Evolutionary conservation across 768 basidiomycete genomes (phyloP).

Genomic region (Tulasnella sp.): DNA sequence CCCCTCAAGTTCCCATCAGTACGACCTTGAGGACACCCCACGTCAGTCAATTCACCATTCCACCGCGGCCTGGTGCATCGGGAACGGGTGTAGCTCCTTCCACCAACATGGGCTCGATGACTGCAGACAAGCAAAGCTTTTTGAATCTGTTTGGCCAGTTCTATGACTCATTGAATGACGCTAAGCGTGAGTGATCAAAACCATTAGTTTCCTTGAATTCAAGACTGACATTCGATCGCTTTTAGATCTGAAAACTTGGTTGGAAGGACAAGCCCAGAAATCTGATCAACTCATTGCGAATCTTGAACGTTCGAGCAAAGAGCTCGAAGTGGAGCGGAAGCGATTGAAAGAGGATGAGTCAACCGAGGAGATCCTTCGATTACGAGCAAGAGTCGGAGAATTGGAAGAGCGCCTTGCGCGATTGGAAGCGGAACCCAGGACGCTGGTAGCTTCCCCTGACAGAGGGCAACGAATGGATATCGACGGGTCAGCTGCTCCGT

Average conservation of each 20-base stretch:
- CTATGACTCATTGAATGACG: constrained; percentile 10
- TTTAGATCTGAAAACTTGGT: constrained; percentile 9
- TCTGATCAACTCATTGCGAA: constrained; percentile 7
- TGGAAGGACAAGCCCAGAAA: constrained; percentile 9
- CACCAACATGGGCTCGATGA: background rate
- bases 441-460: background rate
- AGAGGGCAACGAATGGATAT: background rate
- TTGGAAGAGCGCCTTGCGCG: constrained; percentile 1
- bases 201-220: background rate
- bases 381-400: background rate
- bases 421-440: background rate
- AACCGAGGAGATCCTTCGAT: background rate
- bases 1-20: constrained; percentile 3
- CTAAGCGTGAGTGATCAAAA: constrained; percentile 4
- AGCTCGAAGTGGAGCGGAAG: constrained; percentile 2
- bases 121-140: constrained; percentile 8
- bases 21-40: constrained; percentile 11
- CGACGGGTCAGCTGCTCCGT: background rate
- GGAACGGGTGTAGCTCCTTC: background rate
- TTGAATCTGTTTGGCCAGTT: constrained; percentile 10
- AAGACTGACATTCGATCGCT: background rate
- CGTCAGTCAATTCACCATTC: constrained; percentile 4
- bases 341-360: background rate
- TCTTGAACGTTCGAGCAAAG: constrained; percentile 3
- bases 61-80: background rate